Percentiles rank a stretch among this genome's conserved stretches.
These are phyloP conservation scores for Thelonectria rubi DNA, from an alignment of 2,329 filamentous ascomycete genomes.

Conservation along the genomic window DNA sequence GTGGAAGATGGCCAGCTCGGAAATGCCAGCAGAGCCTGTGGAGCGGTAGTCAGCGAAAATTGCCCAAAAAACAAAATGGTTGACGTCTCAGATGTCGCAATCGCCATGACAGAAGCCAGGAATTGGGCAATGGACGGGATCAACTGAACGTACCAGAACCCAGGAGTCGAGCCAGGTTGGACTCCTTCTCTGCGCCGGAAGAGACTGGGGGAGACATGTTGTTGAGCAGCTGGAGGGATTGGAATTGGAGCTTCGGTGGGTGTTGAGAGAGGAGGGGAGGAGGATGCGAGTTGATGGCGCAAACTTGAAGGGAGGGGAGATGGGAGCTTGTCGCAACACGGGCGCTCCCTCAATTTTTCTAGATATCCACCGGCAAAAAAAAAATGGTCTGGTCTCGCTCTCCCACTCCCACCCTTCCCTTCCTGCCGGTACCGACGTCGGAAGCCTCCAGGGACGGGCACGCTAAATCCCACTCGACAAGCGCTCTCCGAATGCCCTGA, in stretches of 20 bases:
- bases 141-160: slow-evolving; percentile 76
- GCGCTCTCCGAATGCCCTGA: not conserved
- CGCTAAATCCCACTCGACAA: slow-evolving; percentile 11
- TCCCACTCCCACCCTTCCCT: slow-evolving; percentile 36
- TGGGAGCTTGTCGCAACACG: slow-evolving; percentile 19
- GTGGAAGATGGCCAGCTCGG: slow-evolving; percentile 92
- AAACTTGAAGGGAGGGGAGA: not conserved
- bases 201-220: slow-evolving; percentile 68
- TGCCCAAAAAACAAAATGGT: slow-evolving; percentile 8
- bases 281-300: slow-evolving; percentile 11
- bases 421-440: slow-evolving; percentile 41
- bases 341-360: not conserved
- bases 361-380: not conserved
- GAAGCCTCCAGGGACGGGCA: slow-evolving; percentile 30
- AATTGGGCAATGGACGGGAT: slow-evolving; percentile 7
- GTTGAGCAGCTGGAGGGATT: slow-evolving; percentile 19
- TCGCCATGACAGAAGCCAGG: not conserved
- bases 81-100: slow-evolving; percentile 8
- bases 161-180: slow-evolving; percentile 84
- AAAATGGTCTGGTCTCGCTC: slow-evolving; percentile 29
- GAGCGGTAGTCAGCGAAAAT: slow-evolving; percentile 31
- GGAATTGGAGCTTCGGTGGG: slow-evolving; percentile 3
- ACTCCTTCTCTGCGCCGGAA: slow-evolving; percentile 76
- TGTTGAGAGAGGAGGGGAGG: slow-evolving; percentile 8
- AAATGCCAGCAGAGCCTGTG: slow-evolving; percentile 88